Evolutionary conservation across 1,139 yeast species (phyloP).

Genomic region (Blastobotrys niveus): DNA sequence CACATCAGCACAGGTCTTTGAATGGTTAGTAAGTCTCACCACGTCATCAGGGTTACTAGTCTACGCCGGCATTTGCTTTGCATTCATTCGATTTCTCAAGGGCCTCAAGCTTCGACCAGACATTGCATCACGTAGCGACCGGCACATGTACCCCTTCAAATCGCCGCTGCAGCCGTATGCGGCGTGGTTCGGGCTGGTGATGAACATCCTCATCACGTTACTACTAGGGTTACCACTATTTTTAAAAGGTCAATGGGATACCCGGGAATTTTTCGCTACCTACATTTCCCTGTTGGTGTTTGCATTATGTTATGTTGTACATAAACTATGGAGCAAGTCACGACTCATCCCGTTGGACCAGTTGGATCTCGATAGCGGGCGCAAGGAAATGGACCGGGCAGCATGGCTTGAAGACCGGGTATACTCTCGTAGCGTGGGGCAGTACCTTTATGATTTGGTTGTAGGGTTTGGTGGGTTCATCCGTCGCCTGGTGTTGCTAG

Average conservation of each 20-base stretch:
- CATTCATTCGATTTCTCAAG: slow-evolving; percentile 63
- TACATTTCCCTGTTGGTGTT: slow-evolving; percentile 61
- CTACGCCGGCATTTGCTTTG: slow-evolving; percentile 77
- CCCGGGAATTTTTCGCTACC: slow-evolving; percentile 58
- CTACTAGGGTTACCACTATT: slow-evolving; percentile 67
- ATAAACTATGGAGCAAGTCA: slow-evolving; percentile 52
- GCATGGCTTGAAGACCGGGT: slow-evolving; percentile 38
- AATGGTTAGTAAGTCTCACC: slow-evolving; percentile 56
- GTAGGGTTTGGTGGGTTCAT: not conserved
- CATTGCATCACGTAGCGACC: slow-evolving; percentile 26
- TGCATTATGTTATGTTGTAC: slow-evolving; percentile 48
- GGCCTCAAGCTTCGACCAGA: slow-evolving; percentile 52
- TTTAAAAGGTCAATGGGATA: slow-evolving; percentile 55
- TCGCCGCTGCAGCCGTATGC: slow-evolving; percentile 74
- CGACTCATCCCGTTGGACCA: slow-evolving; percentile 53
- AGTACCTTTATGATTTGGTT: not conserved
- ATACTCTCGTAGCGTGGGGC: slow-evolving; percentile 17
- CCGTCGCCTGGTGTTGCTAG: no score
- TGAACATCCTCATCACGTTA: slow-evolving; percentile 50
- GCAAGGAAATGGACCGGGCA: slow-evolving; percentile 51
- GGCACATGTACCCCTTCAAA: slow-evolving; percentile 54
- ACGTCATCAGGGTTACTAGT: slow-evolving; percentile 68
- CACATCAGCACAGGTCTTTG: slow-evolving; percentile 59
- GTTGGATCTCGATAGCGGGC: slow-evolving; percentile 70
- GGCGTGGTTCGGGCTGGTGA: slow-evolving; percentile 61